These are phyloP conservation scores for Phylloporus sp. DNA, from an alignment of 768 basidiomycete species.

Conservation along the genomic window DNA sequence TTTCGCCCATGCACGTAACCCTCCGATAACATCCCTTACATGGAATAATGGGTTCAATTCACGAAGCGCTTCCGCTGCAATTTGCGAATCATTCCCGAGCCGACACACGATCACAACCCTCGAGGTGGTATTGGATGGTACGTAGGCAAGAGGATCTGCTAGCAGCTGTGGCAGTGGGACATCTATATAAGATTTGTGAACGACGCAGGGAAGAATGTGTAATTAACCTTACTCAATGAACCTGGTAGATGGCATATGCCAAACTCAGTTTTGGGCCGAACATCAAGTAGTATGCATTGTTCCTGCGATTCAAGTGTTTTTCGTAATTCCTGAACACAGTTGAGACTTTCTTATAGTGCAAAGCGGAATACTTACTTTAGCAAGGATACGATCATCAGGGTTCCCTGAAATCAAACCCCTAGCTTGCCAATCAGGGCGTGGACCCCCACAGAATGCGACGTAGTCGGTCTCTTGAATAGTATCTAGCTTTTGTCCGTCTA, in stretches of 20 bases:
- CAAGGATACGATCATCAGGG: constrained; percentile 39
- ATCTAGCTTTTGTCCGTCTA: constrained; percentile 37
- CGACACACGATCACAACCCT: constrained; percentile 67
- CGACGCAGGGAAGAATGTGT: not conserved
- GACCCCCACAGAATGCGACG: constrained; percentile 80
- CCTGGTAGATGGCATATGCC: constrained; percentile 78
- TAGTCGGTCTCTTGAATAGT: constrained; percentile 65
- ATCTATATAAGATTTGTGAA: constrained; percentile 43
- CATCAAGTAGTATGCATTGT: constrained; percentile 57
- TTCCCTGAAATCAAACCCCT: constrained; percentile 44
- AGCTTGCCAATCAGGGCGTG: constrained; percentile 58
- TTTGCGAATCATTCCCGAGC: constrained; percentile 89
- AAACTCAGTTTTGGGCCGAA: constrained; percentile 74
- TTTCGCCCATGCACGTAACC: constrained; percentile 73
- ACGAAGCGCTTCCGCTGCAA: constrained; percentile 56
- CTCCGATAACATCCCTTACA: constrained; percentile 74
- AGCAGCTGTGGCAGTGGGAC: constrained; percentile 65
- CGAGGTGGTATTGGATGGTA: constrained; percentile 27
- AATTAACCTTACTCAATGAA: constrained; percentile 58
- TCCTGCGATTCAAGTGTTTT: constrained; percentile 31
- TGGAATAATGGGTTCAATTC: constrained; percentile 23
- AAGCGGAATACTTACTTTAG: constrained; percentile 32
- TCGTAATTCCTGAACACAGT: constrained; percentile 44
- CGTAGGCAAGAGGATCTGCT: constrained; percentile 47
- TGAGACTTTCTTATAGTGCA: not conserved